Conservation (phyloP, 2,329 filamentous ascomycete genomes). For the Xylaria sp. region DNA sequence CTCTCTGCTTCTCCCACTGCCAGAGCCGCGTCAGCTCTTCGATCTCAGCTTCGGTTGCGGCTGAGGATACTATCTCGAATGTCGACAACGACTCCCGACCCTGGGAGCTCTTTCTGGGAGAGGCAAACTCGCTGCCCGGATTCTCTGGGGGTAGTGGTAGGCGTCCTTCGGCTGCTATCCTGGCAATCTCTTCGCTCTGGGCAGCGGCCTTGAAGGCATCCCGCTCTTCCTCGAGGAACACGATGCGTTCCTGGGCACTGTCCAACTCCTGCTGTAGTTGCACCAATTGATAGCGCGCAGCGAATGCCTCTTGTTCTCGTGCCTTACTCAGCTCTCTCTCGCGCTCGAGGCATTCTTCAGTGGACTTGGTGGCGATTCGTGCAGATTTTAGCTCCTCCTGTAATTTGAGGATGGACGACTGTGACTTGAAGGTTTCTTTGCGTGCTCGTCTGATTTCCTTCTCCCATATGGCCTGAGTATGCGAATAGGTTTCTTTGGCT, state of each 20-base stretch:
- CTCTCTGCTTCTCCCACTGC: conserved; percentile 69
- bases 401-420: conserved; percentile 74
- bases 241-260: conserved; percentile 69
- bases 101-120: conserved; percentile 61
- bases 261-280: conserved; percentile 74
- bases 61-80: conserved; percentile 64
- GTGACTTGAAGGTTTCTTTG: conserved; percentile 80
- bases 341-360: conserved; percentile 68
- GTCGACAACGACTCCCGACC: conserved; percentile 58
- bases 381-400: conserved; percentile 77
- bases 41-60: conserved; percentile 66
- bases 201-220: conserved; percentile 77
- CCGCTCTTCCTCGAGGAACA: conserved; percentile 76
- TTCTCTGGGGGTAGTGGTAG: conserved; percentile 69
- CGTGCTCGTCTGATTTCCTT: conserved; percentile 76
- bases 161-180: conserved; percentile 76
- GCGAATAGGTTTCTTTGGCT: conserved; percentile 74
- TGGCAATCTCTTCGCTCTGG: conserved; percentile 77
- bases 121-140: conserved; percentile 69
- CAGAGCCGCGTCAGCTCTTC: conserved; percentile 64
- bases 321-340: conserved; percentile 70
- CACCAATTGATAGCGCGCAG: conserved; percentile 72
- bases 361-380: conserved; percentile 62
- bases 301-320: conserved; percentile 75
- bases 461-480: conserved; percentile 75